Base-by-base conservation (phyloP, 75 land plant species). In the Sequoia sempervirens region DNA sequence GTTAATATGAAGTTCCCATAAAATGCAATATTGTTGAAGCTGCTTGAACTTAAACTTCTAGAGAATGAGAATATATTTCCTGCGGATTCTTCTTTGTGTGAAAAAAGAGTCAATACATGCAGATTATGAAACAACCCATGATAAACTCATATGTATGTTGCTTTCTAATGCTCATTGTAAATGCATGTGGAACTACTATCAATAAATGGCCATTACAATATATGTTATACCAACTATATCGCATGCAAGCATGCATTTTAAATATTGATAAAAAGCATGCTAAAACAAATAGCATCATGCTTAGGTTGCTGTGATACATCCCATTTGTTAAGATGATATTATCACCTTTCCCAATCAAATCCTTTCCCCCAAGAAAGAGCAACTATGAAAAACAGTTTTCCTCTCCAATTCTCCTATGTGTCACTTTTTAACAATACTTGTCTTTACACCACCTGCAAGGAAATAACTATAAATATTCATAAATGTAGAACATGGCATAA, bases 351-450 rank as follows among this genome's bases (percentile, higher is more conserved):
- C 68, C 5, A 26, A 7, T 7, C 26, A 64, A 7, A 23, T 64
- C 15, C 28, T 14, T 64, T 70, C 13, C 37, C 66, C 66, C 66
- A 61, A 61, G 26, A 61, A 61, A 61, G 26, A 23, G 66, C 8
- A 61, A 61, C n/a, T 54, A 54, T 18, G 23, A 54, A 14, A 54
- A 4, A 54, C 18, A 54, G 18, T 54, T 54, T 52, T 17, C 18
- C 58, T 15, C n/a, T 70, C 36, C 73, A n/a, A 68, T 10, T 53
- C 15, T 81, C 61, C 61, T 54, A 5, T 20, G 54, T 45, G 40
- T 93, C 81, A 88, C 87, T 94, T 94, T 36, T 89, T 84, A 14
- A 91, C 30, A 86, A 94, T 86, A 85, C 83, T 91, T 84, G 96
- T 93, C 86, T 90, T 93, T 58, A 94, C 87, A 46, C 93, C 93